A percentile compares a stretch with the other conserved stretches of the same genome.
Conservation (phyloP, 495 filamentous ascomycete genomes). For the Recurvomyces mirabilis region DNA sequence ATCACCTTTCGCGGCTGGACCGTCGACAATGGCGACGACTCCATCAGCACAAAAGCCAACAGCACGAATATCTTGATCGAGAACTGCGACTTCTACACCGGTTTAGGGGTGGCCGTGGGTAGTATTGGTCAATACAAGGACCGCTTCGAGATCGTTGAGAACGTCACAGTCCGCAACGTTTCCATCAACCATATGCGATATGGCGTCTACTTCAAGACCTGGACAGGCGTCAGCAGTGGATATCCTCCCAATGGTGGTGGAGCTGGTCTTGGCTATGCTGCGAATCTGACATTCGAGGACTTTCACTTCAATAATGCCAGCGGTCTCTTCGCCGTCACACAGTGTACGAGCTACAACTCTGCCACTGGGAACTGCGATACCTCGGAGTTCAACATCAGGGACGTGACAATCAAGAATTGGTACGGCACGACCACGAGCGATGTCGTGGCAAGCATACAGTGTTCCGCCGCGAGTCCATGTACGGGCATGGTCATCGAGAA, state of each 20-base stretch:
- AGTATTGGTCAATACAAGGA: not conserved
- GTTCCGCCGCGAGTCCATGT: not conserved
- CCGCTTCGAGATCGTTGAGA: not conserved
- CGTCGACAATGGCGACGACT: conserved; percentile 21
- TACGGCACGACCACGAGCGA: not conserved
- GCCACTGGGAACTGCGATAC: not conserved
- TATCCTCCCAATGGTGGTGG: conserved; percentile 41
- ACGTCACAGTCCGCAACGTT: not conserved
- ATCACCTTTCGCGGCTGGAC: conserved; percentile 20
- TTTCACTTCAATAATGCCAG: not conserved
- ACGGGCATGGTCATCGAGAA: too few relatives aligned
- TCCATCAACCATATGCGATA: conserved; percentile 30
- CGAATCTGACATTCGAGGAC: conserved; percentile 1
- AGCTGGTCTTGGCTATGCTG: conserved; percentile 31
- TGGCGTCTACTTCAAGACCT: conserved; percentile 25
- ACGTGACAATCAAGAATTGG: not conserved
- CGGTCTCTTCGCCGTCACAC: not conserved
- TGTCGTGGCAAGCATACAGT: not conserved
- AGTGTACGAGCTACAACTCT: not conserved
- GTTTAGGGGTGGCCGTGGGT: not conserved
- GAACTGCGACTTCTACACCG: not conserved
- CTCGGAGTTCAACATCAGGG: not conserved
- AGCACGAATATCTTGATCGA: not conserved
- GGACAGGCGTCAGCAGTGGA: conserved; percentile 34
- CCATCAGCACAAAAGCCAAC: conserved; percentile 19